phyloP scores from a whole-genome alignment of 2,329 filamentous ascomycete species.

The Epichloe coenophiala region DNA sequence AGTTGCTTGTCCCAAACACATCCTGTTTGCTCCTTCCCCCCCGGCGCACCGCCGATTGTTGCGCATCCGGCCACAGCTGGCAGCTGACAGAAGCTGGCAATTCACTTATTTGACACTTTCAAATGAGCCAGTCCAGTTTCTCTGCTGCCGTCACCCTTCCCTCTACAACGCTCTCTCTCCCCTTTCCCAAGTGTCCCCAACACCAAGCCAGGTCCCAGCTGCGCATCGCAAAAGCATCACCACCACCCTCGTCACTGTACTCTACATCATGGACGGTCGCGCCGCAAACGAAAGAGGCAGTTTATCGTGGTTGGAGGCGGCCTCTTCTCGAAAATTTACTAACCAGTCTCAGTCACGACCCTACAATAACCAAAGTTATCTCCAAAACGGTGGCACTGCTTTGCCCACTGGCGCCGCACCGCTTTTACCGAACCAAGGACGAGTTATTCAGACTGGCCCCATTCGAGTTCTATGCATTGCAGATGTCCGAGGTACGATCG shows the following conservation, averaged over 20 bases:
- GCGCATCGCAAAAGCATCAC: not conserved
- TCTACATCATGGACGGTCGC: conserved; percentile 1
- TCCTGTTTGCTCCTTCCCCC: conserved; percentile 4
- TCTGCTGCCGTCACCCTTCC: conserved; percentile 8
- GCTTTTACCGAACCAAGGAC: conserved; percentile 54
- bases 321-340: conserved; percentile 10
- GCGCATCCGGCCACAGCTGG: not conserved
- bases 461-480: conserved; percentile 57
- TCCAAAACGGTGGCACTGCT: conserved; percentile 47
- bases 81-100: conserved; percentile 4
- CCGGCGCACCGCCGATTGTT: conserved; percentile 1
- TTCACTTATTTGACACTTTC: not conserved
- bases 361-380: conserved; percentile 41
- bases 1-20: conserved; percentile 13
- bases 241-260: not conserved
- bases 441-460: conserved; percentile 50
- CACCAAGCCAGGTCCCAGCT: not conserved
- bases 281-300: not conserved
- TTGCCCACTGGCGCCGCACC: conserved; percentile 47
- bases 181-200: not conserved
- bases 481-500: conserved; percentile 49
- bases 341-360: conserved; percentile 23
- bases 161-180: conserved; percentile 5
- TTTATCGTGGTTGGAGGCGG: not conserved
- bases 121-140: not conserved